Evolutionary conservation across 192 early-diverging fungal genomes (phyloP).

Genomic region (Coemansia sp.): DNA sequence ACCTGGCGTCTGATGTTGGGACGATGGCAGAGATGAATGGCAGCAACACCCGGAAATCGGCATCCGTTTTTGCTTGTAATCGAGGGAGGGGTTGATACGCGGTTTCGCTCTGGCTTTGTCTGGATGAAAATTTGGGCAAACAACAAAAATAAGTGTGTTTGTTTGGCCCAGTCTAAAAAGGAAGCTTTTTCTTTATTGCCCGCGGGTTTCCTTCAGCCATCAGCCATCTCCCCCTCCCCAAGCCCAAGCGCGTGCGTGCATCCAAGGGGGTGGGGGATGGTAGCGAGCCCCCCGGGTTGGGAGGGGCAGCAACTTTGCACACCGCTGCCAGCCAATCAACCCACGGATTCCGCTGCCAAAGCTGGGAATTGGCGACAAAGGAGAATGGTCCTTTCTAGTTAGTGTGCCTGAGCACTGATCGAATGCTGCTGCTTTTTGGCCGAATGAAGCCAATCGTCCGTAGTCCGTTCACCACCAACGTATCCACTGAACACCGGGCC

Average conservation of each 20-base stretch:
- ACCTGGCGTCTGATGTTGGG: neutral
- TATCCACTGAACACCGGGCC: neutral
- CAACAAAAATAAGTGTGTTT: slow-evolving; percentile 3
- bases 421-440: neutral
- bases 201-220: neutral
- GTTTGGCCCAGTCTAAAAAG: slow-evolving; percentile 1
- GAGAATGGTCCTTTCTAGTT: neutral
- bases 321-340: slow-evolving; percentile 4
- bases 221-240: neutral
- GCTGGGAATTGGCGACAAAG: too few relatives aligned
- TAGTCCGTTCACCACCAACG: neutral
- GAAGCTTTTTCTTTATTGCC: neutral
- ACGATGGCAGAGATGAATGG: too few relatives aligned
- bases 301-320: neutral
- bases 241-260: neutral
- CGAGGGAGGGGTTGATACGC: neutral
- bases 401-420: neutral
- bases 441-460: slow-evolving; percentile 4
- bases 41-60: slow-evolving; percentile 6
- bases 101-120: neutral
- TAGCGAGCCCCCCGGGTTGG: slow-evolving; percentile 4
- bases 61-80: neutral
- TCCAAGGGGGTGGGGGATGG: neutral
- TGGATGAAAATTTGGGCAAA: slow-evolving; percentile 6
- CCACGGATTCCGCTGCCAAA: slow-evolving; percentile 5